Percentiles rank a stretch among this genome's conserved stretches.
Conservation (phyloP, 169 alveolate species). For the Cryptosporidium canis region DNA sequence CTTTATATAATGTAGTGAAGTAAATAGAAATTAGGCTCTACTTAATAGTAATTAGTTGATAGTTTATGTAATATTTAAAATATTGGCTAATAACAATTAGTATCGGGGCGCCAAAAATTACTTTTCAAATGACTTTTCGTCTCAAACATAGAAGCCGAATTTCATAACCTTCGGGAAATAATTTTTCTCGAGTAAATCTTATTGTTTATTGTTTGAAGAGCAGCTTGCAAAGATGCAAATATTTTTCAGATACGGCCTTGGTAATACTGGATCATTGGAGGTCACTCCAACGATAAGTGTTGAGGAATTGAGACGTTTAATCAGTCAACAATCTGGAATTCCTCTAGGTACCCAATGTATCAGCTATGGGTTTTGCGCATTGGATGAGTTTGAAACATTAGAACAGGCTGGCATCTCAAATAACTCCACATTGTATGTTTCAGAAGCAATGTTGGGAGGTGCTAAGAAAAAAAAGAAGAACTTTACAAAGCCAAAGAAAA, state of each 20-base stretch:
- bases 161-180: not conserved
- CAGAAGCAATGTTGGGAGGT: slow-evolving; percentile 83
- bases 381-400: slow-evolving; percentile 2
- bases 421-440: slow-evolving; percentile 25
- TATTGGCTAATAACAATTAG: not conserved
- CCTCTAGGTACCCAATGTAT: slow-evolving; percentile 8
- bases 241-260: slow-evolving; percentile 33
- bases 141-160: not conserved
- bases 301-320: slow-evolving; percentile 24
- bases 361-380: slow-evolving; percentile 16
- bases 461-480: slow-evolving; percentile 93
- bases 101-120: not conserved
- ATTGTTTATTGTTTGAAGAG: not conserved
- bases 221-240: slow-evolving; percentile 26
- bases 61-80: not conserved
- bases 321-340: slow-evolving; percentile 30
- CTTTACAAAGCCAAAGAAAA: slow-evolving; percentile 92
- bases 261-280: slow-evolving; percentile 41
- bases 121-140: not conserved
- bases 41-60: not conserved
- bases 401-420: slow-evolving; percentile 53
- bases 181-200: not conserved
- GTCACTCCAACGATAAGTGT: slow-evolving; percentile 50
- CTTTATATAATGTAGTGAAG: not conserved
- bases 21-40: not conserved